Base-by-base conservation (phyloP, 306 rosid species). In the Prinsepia uniflora region DNA sequence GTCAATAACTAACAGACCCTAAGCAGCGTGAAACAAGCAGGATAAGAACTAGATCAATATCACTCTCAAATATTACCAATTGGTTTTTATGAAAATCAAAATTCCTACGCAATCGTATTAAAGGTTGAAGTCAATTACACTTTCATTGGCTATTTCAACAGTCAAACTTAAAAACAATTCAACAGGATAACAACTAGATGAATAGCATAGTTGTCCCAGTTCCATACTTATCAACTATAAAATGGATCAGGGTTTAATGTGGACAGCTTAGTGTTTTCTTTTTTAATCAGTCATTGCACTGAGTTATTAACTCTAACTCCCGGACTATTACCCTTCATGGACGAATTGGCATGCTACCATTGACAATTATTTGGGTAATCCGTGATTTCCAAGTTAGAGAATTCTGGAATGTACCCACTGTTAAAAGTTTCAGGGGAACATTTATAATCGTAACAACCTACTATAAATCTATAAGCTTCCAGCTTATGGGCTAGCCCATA, bases 51-150 rank as follows among this genome's bases (percentile, higher is more conserved):
- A 30, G 3, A 30, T 30, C 30, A 24, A 24, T 24, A 24, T 1
- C 30, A 24, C 30, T 1, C 1, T 24, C 30, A 2, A 24, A 24
- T 24, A 24, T 24, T 24, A 2, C 30, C 30, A 24, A 24, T 24
- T 24, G 30, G 30, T 77, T 52, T 63, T 69, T 36, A 13, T 24
- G 64, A 47, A 76, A 72, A 80, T 43, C 39, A 57, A 19, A 66
- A 74, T 66, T 72, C 34, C 48, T 63, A 67, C 10, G 70, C 69
- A 59, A 60, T 44, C 74, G 24, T 42, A 59, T 69, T 8, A 15
- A 56, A 41, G 44, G 14, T 15, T 19, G 43, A 61, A 30, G 62
- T 50, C 20, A n/a, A 53, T n/a, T n/a, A 15, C 36, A 17, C 45
- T 55, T 54, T 11, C 34, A 30, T 43, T 17, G 65, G 44, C 40